phyloP scores from a whole-genome alignment of 495 filamentous ascomycete species.

The Penicillium waksmanii region DNA sequence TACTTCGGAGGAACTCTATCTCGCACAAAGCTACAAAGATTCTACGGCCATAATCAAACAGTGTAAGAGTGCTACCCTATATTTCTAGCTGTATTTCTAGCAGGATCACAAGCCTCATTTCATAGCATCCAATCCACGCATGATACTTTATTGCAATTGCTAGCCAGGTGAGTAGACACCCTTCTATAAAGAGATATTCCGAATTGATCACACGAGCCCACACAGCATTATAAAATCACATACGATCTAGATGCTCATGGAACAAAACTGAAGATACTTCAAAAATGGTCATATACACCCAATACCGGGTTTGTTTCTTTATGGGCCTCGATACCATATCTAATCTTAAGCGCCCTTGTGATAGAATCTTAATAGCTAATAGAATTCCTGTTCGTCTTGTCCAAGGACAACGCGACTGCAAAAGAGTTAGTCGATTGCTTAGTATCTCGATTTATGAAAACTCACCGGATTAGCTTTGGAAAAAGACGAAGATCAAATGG shows the following conservation, averaged over 20 bases:
- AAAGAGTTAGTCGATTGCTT: background rate
- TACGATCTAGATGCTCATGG: background rate
- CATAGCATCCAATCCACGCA: background rate
- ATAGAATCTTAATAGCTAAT: background rate
- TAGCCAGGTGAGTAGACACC: background rate
- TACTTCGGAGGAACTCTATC: too few species aligned
- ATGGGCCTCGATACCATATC: background rate
- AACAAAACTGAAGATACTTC: background rate
- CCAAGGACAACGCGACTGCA: background rate
- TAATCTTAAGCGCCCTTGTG: background rate
- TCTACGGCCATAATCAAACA: too few species aligned
- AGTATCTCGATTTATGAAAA: background rate
- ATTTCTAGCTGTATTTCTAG: too few species aligned
- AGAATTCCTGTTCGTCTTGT: background rate
- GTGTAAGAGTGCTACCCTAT: too few species aligned
- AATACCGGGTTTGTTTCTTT: background rate
- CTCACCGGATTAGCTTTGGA: background rate
- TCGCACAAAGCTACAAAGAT: too few species aligned
- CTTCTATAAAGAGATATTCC: background rate
- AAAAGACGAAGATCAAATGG: background rate
- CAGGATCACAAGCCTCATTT: background rate
- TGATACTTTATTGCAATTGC: background rate
- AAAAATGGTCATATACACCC: background rate
- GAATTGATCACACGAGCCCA: background rate
- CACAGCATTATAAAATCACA: background rate